Percentiles rank a stretch among this genome's conserved stretches.
Conservation (phyloP, 208 protist species). For the Trypanosoma brucei region DNA sequence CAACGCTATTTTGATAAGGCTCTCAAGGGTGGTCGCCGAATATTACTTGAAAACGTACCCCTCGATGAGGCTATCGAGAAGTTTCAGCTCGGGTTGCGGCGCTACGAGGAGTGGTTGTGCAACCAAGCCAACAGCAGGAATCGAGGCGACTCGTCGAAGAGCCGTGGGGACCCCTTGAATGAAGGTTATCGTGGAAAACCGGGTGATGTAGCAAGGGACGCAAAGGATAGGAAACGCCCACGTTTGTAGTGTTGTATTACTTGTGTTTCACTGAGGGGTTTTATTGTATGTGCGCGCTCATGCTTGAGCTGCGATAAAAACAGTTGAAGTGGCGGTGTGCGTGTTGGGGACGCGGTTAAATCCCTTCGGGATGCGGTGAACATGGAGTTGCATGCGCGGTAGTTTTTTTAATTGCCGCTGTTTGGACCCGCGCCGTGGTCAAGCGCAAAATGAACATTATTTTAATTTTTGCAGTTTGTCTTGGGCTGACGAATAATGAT, state of each 20-base stretch:
- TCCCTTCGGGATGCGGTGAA: too few species aligned
- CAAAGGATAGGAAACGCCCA: conserved; percentile 3
- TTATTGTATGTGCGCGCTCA: too few species aligned
- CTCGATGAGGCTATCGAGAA: conserved; percentile 37
- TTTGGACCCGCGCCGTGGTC: too few species aligned
- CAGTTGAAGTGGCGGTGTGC: too few species aligned
- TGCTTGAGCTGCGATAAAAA: too few species aligned
- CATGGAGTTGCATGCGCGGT: too few species aligned
- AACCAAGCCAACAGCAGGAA: conserved; percentile 25
- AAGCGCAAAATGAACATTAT: too few species aligned
- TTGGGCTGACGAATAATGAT: too few species aligned
- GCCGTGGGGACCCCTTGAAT: neutral
- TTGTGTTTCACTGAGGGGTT: too few species aligned
- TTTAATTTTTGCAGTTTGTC: too few species aligned
- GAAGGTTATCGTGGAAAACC: conserved; percentile 5
- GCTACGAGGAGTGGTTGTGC: conserved; percentile 55
- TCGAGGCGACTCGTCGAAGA: conserved; percentile 20
- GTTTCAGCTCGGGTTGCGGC: conserved; percentile 51
- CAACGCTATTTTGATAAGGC: conserved; percentile 5
- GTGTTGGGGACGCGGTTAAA: too few species aligned
- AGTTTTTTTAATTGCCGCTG: too few species aligned
- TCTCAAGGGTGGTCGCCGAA: conserved; percentile 1
- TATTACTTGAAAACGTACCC: conserved; percentile 14
- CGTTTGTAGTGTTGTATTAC: neutral
- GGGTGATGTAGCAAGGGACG: neutral